phyloP scores from a whole-genome alignment of 768 basidiomycete genomes.

The Lactifluus echinatus region DNA sequence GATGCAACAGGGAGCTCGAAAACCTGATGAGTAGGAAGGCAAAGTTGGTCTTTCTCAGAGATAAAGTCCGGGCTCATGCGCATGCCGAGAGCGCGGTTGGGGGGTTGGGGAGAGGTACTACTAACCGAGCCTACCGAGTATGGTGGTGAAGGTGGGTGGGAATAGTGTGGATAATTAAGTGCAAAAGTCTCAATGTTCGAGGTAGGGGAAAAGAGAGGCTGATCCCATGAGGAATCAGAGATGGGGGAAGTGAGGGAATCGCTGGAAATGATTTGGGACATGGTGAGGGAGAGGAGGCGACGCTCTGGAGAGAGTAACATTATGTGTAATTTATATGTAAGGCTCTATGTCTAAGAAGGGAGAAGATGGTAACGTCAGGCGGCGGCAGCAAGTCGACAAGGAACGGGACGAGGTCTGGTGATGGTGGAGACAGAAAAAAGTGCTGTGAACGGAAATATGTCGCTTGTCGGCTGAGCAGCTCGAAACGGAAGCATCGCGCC shows the following conservation, averaged over 20 bases:
- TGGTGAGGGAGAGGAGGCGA: conserved; percentile 29
- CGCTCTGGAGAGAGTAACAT: conserved; percentile 22
- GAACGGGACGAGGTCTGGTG: conserved; percentile 20
- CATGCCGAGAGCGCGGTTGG: conserved; percentile 44
- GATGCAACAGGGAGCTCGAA: conserved; percentile 48
- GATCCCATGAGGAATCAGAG: conserved; percentile 44
- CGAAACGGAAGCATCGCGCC: conserved; percentile 2
- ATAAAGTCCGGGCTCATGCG: conserved; percentile 37
- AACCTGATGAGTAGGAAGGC: conserved; percentile 63
- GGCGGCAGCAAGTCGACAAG: conserved; percentile 13
- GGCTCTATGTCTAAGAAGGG: conserved; percentile 9
- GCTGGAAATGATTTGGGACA: conserved; percentile 49
- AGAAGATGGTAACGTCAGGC: conserved; percentile 15
- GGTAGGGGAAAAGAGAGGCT: conserved; percentile 33
- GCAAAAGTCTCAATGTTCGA: conserved; percentile 28
- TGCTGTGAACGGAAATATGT: conserved; percentile 11
- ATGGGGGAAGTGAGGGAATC: conserved; percentile 53
- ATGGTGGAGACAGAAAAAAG: conserved; percentile 20
- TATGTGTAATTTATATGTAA: conserved; percentile 20
- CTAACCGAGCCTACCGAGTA: conserved; percentile 37
- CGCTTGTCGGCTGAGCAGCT: conserved; percentile 13
- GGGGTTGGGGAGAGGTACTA: conserved; percentile 23
- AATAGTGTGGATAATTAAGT: conserved; percentile 21
- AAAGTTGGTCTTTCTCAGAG: conserved; percentile 42
- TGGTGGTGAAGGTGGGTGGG: conserved; percentile 31